Evolutionary conservation across 2,329 filamentous ascomycete genomes (phyloP).

Genomic region (Cercospora sp.): DNA sequence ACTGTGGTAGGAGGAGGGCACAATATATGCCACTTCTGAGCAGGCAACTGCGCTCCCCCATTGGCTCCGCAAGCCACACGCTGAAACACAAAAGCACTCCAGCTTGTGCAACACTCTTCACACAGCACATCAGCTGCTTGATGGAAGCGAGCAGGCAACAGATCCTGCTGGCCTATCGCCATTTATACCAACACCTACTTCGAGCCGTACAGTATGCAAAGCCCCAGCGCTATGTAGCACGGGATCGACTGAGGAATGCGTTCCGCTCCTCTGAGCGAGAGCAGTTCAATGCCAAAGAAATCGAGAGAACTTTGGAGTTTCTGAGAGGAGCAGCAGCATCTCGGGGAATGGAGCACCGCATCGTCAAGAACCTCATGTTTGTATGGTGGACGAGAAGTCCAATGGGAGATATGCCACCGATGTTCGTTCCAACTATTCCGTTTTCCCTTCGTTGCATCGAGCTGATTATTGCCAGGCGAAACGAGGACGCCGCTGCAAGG

Average conservation of each 20-base stretch:
- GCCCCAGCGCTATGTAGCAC: constrained; percentile 64
- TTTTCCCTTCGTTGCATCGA: background rate
- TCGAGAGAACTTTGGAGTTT: constrained; percentile 70
- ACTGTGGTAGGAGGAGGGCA: background rate
- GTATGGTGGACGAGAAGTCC: constrained; percentile 8
- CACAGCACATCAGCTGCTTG: background rate
- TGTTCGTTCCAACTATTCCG: background rate
- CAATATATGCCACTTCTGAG: background rate
- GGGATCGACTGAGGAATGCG: constrained; percentile 55
- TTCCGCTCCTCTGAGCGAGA: constrained; percentile 56
- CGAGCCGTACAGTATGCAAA: constrained; percentile 70
- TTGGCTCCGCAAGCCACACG: constrained; percentile 1
- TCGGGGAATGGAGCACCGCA: constrained; percentile 68
- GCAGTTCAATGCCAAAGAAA: constrained; percentile 53
- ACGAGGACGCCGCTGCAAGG: constrained; percentile 18
- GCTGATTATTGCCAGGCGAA: constrained; percentile 6
- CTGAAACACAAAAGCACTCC: background rate
- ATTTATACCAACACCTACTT: constrained; percentile 66
- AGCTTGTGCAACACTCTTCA: background rate
- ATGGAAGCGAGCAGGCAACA: constrained; percentile 22
- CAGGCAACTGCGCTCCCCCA: background rate
- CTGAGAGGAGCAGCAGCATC: constrained; percentile 63
- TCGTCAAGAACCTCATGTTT: constrained; percentile 67
- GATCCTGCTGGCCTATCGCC: constrained; percentile 56
- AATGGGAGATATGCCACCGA: constrained; percentile 5